Evolutionary conservation across 139 green algal species (phyloP), one percentile per base, ranked within the genome.

Genomic region (Micromonas pusilla): DNA sequence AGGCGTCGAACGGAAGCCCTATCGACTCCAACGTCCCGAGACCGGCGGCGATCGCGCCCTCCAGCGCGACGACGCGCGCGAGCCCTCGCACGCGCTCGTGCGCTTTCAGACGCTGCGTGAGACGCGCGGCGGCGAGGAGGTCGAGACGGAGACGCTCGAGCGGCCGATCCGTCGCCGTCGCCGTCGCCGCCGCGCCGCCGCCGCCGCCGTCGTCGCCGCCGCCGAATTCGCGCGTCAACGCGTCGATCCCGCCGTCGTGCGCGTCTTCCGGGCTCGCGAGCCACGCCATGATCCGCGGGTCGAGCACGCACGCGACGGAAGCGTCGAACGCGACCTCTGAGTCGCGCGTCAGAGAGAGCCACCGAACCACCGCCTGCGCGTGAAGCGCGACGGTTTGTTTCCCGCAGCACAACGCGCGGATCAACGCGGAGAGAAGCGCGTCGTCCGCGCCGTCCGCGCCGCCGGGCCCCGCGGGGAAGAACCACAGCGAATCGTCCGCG

Each of bases 221-320:
- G 25, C 21, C 21, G 26, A 68, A 68, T 13, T 16, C 4, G 28
- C 28, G 3, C 65, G 30, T 26, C 21, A 72, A 25, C 13, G 32
- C 65, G 28, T 4, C n/a, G n/a, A 72, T 72, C n/a, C 65, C 65
- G 28, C 65, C 65, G 4, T 72, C 65, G 65, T 72, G 28, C 65
- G 65, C 65, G n/a, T 26, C 26, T 45, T 72, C 65, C 33, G 65
- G 65, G 23, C 2, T 16, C 30, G 33, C 33, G 4, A 72, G 65
- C 65, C 65, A 72, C 65, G 65, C 65, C 13, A 52, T 33, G 28
- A 38, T 21, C 13, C 65, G 65, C 32, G 26, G n/a, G 33, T 72
- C 65, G 4, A 72, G 3, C 26, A 72, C 21, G 4, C 13, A 2
- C 30, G 13, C 28, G 4, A 26, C 33, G 26, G 26, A 45, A 4